Evolutionary conservation across 2,329 filamentous ascomycete genomes (phyloP).

Genomic region (Ceratocystis destructans): DNA sequence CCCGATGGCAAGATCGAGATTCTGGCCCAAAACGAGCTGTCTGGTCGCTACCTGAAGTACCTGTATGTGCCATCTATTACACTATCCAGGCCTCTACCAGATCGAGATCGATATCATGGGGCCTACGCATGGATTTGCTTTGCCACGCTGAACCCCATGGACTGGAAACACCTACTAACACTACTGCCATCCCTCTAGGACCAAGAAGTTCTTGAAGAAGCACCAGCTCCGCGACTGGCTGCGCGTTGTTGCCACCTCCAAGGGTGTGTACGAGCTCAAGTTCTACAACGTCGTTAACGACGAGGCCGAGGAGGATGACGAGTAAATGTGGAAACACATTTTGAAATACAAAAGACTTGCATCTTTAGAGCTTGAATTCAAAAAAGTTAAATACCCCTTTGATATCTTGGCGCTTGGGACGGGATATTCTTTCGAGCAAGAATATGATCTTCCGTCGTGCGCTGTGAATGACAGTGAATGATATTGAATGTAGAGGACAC

Average conservation of each 20-base stretch:
- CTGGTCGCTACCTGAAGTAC: slow-evolving; percentile 99
- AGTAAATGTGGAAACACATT: slow-evolving; percentile 47
- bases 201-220: slow-evolving; percentile 99
- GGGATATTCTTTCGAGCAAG: too few relatives aligned
- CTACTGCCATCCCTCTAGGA: slow-evolving; percentile 41
- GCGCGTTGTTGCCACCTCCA: slow-evolving; percentile 92
- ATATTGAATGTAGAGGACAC: too few relatives aligned
- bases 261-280: slow-evolving; percentile 98
- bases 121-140: not conserved
- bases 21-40: slow-evolving; percentile 93
- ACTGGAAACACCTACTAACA: not conserved
- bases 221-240: slow-evolving; percentile 99
- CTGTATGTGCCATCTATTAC: slow-evolving; percentile 49
- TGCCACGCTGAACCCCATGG: not conserved
- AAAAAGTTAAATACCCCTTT: slow-evolving; percentile 19
- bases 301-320: slow-evolving; percentile 93
- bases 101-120: too few relatives aligned
- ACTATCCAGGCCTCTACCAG: slow-evolving; percentile 21
- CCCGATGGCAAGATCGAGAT: slow-evolving; percentile 98
- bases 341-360: slow-evolving; percentile 11
- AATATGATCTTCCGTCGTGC: not conserved
- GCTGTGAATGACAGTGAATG: too few relatives aligned
- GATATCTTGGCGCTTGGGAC: slow-evolving; percentile 3
- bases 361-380: slow-evolving; percentile 11
- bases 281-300: slow-evolving; percentile 99